phyloP scores from a whole-genome alignment of 108 stramenopile species.

The Parietichytrium sp. region DNA sequence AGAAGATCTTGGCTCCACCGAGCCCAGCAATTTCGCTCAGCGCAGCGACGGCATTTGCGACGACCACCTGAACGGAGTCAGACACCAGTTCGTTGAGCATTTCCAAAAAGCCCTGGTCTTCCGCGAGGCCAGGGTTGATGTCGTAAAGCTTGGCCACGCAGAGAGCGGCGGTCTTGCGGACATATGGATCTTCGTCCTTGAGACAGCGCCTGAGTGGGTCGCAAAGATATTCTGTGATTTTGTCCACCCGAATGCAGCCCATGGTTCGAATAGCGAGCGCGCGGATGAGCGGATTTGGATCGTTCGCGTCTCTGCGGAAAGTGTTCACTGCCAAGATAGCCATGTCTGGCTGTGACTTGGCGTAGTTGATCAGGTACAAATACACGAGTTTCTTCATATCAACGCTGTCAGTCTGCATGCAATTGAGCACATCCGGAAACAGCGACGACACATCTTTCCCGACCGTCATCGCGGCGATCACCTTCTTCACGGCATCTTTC shows the following conservation, averaged over 20 bases:
- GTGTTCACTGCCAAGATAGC: constrained; percentile 98
- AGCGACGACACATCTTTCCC: constrained; percentile 97
- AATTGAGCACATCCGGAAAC: constrained; percentile 97
- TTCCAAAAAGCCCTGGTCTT: constrained; percentile 94
- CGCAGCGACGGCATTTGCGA: constrained; percentile 99
- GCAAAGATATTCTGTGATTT: constrained; percentile 97
- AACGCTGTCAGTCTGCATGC: constrained; percentile 97
- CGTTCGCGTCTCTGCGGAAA: constrained; percentile 95
- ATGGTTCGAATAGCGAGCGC: constrained; percentile 98
- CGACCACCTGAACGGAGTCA: constrained; percentile 94
- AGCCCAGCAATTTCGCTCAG: constrained; percentile 94
- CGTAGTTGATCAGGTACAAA: constrained; percentile 98
- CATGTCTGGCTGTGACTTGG: constrained; percentile 96
- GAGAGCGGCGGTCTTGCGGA: constrained; percentile 96
- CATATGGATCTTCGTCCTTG: constrained; percentile 88
- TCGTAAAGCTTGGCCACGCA: constrained; percentile 99
- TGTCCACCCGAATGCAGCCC: constrained; percentile 99
- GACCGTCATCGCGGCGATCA: constrained; percentile 98
- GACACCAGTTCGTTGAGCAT: constrained; percentile 87
- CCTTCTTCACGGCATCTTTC: constrained; percentile 99
- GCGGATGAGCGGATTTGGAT: constrained; percentile 96
- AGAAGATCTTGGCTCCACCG: constrained; percentile 84
- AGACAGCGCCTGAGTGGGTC: constrained; percentile 87
- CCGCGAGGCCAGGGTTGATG: constrained; percentile 91
- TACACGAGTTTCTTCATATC: constrained; percentile 98